Evolutionary conservation across 768 basidiomycete species (phyloP).

Genomic region (Cantharellus anzutake): DNA sequence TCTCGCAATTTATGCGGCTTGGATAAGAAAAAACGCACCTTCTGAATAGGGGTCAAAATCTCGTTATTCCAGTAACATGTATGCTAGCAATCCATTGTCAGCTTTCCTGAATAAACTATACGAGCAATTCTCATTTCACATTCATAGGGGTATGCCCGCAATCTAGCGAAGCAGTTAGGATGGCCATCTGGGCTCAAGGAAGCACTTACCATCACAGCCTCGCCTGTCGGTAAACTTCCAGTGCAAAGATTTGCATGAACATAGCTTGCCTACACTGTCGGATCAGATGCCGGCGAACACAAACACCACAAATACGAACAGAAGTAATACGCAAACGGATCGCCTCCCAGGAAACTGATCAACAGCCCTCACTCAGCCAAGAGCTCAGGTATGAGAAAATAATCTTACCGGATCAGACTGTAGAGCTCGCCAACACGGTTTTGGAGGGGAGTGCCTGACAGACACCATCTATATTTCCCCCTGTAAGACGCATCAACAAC

Average conservation of each 20-base stretch:
- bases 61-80: conserved; percentile 97
- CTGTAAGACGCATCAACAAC: background rate
- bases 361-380: conserved; percentile 17
- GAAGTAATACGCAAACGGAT: conserved; percentile 71
- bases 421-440: conserved; percentile 98
- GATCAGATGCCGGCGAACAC: background rate
- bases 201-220: conserved; percentile 52
- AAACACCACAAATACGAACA: conserved; percentile 28
- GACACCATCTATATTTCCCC: conserved; percentile 75
- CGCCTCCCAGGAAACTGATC: conserved; percentile 7
- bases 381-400: conserved; percentile 68
- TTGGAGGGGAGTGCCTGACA: conserved; percentile 91
- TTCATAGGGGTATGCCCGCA: conserved; percentile 74
- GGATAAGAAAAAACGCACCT: conserved; percentile 13
- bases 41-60: conserved; percentile 91
- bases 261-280: conserved; percentile 47
- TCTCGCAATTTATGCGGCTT: background rate
- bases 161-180: conserved; percentile 23
- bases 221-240: conserved; percentile 81
- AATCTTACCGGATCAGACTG: conserved; percentile 47
- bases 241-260: conserved; percentile 86
- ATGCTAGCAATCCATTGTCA: conserved; percentile 17
- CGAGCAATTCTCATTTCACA: conserved; percentile 29
- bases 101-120: background rate
- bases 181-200: background rate